These are phyloP conservation scores for Cytospora mali DNA, from an alignment of 2,329 filamentous ascomycete species.

Conservation along the genomic window DNA sequence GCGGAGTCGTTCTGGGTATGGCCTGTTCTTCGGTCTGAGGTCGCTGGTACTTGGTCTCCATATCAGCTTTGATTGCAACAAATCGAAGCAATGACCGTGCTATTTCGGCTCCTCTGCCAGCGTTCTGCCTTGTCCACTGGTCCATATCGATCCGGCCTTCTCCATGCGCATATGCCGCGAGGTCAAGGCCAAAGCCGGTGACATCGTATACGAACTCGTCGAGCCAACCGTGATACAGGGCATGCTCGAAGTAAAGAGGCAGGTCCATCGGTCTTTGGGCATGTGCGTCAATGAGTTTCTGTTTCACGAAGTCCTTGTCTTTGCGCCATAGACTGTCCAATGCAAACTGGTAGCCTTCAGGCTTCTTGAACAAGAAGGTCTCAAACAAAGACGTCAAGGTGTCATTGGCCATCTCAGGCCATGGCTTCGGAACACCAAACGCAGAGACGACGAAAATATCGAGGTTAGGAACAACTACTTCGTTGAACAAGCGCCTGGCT, in stretches of 20 bases:
- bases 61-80: conserved; percentile 78
- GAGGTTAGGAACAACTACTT: conserved; percentile 71
- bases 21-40: conserved; percentile 61
- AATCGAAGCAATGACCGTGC: conserved; percentile 76
- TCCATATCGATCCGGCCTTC: conserved; percentile 78
- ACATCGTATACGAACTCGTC: conserved; percentile 76
- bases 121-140: conserved; percentile 75
- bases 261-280: conserved; percentile 69
- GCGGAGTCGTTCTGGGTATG: conserved; percentile 63
- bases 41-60: conserved; percentile 76
- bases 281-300: conserved; percentile 77
- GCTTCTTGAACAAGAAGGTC: conserved; percentile 78
- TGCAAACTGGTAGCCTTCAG: conserved; percentile 82
- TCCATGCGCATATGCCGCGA: conserved; percentile 83
- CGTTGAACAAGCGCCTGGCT: conserved; percentile 66
- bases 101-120: conserved; percentile 68
- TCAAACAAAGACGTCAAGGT: conserved; percentile 78
- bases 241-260: conserved; percentile 75
- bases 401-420: conserved; percentile 73
- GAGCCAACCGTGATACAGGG: conserved; percentile 80
- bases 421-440: conserved; percentile 75
- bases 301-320: conserved; percentile 83
- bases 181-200: conserved; percentile 84
- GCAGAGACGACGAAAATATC: conserved; percentile 79
- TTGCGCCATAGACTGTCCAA: conserved; percentile 90